Percentiles rank a stretch among this genome's conserved stretches.
These are phyloP conservation scores for Kwoniella bestiolae DNA, from an alignment of 768 basidiomycete genomes.

Conservation along the genomic window DNA sequence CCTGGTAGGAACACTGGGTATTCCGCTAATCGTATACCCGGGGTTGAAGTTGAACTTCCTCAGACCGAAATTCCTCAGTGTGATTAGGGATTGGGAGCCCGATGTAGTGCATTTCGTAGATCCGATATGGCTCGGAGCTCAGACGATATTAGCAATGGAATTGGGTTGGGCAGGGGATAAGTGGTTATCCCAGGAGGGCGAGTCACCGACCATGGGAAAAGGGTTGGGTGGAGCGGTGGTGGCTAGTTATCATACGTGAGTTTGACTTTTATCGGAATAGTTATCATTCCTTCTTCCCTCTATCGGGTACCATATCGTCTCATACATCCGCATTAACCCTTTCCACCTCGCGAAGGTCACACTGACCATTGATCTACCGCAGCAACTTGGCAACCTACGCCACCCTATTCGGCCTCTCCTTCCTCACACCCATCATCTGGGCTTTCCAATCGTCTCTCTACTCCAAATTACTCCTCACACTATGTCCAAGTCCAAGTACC, in stretches of 20 bases:
- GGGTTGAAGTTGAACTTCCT: constrained; percentile 61
- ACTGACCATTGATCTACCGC: background rate
- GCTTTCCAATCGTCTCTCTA: constrained; percentile 54
- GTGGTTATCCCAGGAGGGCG: constrained; percentile 48
- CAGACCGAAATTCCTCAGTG: constrained; percentile 58
- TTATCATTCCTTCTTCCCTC: too few species aligned
- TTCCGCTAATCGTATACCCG: constrained; percentile 60
- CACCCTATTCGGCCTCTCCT: constrained; percentile 58
- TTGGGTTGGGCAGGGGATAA: constrained; percentile 58
- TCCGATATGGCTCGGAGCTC: constrained; percentile 62
- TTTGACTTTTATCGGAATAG: too few species aligned
- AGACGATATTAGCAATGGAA: constrained; percentile 59
- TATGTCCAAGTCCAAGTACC: constrained; percentile 60
- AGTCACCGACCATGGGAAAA: constrained; percentile 39
- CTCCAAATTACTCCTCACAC: constrained; percentile 56
- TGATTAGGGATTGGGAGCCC: constrained; percentile 58
- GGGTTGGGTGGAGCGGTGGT: constrained; percentile 57
- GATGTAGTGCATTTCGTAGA: constrained; percentile 62
- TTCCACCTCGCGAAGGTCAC: too few species aligned
- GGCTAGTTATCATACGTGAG: constrained; percentile 60
- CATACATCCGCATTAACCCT: too few species aligned
- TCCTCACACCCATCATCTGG: constrained; percentile 60
- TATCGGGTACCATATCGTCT: too few species aligned
- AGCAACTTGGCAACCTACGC: constrained; percentile 60
- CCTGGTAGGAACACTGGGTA: constrained; percentile 59